Base-by-base conservation (phyloP, 1,284 basidiomycete species). In the Inonotus obliquus region DNA sequence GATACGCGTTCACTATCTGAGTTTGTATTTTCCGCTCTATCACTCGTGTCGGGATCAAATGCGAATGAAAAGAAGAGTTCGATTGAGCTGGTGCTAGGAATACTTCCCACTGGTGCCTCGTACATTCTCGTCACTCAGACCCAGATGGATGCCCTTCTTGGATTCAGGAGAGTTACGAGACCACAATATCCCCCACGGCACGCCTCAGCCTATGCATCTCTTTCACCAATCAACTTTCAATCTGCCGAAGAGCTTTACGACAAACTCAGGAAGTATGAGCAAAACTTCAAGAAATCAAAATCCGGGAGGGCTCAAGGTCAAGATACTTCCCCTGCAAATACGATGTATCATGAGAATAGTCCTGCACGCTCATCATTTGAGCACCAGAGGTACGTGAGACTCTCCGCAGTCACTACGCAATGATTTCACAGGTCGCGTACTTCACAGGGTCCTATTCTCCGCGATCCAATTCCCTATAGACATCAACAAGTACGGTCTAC, bases 151-250 rank as follows among this genome's bases (percentile, higher is more conserved):
- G 52, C 25, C 7, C 19, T 57, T 32, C 23, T 60, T 21, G 54
- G 65, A 14, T 58, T 61, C 23, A 52, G 55, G 10, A 62, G 61
- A 5, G 35, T 48, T 44, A 17, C 44, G 35, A 39, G 52, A 10
- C 48, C 39, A n/a, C 29, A 23, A 5, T n/a, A 10, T 14, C 19
- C 32, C 7, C 63, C 66, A 6, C 61, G 60, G 44, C 52, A 10
- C 19, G 65, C 67, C 10, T 35, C 60, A 3, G 61, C 66, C 2
- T 75, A 71, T 60, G 58, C 70, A 5, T 75, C 74, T 5, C 66
- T 76, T 3, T 75, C 75, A 9, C 74, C 74, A 1, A 69, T 76
- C 11, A 60, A 68, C 21, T 75, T 75, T 55, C 56, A 61, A 10
- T 66, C 55, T 17, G 23, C 55, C 45, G 45, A 47, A 9, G 68